Conservation (phyloP, 116 monocot species). For the Cymodocea nodosa region DNA sequence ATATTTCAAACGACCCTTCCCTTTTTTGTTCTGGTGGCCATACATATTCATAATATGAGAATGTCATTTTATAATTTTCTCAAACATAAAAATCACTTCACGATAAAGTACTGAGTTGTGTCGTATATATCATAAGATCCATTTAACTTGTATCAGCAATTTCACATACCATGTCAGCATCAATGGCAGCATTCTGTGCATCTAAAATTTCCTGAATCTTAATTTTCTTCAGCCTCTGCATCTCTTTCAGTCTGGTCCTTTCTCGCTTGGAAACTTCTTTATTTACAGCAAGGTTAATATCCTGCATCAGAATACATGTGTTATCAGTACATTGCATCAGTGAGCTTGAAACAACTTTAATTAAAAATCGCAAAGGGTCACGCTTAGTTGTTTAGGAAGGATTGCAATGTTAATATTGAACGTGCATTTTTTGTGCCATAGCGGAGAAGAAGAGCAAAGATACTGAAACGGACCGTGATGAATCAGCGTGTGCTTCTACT, state of each 20-base stretch:
- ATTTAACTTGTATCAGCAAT: background rate
- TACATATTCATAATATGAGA: background rate
- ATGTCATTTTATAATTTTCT: too few relatives aligned
- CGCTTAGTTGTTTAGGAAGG: too few relatives aligned
- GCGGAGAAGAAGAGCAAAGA: too few relatives aligned
- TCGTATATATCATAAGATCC: background rate
- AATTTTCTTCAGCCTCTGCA: slow-evolving; percentile 83
- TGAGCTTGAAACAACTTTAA: background rate
- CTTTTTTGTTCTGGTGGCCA: slow-evolving; percentile 65
- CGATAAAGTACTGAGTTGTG: too few relatives aligned
- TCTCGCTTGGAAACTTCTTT: slow-evolving; percentile 57
- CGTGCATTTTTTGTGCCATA: too few relatives aligned
- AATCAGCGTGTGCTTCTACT: too few relatives aligned
- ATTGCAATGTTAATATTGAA: too few relatives aligned
- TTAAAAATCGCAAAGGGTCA: too few relatives aligned
- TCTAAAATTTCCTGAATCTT: slow-evolving; percentile 83
- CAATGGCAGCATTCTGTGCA: slow-evolving; percentile 82
- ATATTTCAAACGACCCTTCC: slow-evolving; percentile 89
- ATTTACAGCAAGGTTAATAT: slow-evolving; percentile 16
- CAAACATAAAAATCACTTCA: too few relatives aligned
- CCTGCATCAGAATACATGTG: slow-evolving; percentile 22
- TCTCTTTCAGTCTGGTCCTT: slow-evolving; percentile 64
- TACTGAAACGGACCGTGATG: too few relatives aligned
- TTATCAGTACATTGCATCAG: background rate
- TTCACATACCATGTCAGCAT: slow-evolving; percentile 81